Evolutionary conservation across 78 protist genomes (phyloP), one percentile per base, ranked within the genome.

Genomic region (Dictyostelium brefeldianum): DNA sequence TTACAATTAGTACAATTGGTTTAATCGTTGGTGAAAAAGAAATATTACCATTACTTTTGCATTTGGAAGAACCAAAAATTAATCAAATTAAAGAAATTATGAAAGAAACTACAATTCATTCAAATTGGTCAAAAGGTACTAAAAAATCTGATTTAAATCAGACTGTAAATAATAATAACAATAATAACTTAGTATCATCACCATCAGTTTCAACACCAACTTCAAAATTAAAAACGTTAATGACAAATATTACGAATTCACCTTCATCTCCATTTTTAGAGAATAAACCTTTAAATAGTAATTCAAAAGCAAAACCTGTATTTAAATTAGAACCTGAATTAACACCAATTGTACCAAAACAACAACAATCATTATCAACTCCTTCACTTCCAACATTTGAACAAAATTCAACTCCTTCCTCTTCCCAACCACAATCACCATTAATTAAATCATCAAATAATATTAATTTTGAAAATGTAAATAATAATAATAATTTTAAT

Each of bases 51-150:
- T 29, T 87, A 71, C 17, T 83, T 22, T 67, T 75, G 9, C 41
- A 27, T n/a, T 71, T 74, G 7, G 84, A 77, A 65, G 93, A 77
- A 9, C 15, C 18, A 3, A 87, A 74, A 64, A 18, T 77, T 9
- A 46, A 77, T 20, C 22, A 22, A 50, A 48, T 87, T 11, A 74
- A 65, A 59, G 80, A 87, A 10, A 56, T 48, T 1, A 70, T 51
- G 17, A 87, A 87, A 47, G 84, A 87, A 46, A 29, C 79, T 11
- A 59, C 73, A 0, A 4, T 71, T n/a, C 84, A 70, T 9, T 36
- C 84, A 22, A 78, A 78, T 74, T 87, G 93, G 93, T 59, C 83
- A n/a, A 77, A 78, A 54, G 82, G 83, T 20, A 18, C 75, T 22
- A 74, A 85, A 48, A 75, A 75, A 54, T 41, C 69, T 9, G 83